A percentile compares a stretch with the other conserved stretches of the same genome.
These are phyloP conservation scores for Planoprotostelium fungivorum DNA, from an alignment of 78 protist species.

Conservation along the genomic window DNA sequence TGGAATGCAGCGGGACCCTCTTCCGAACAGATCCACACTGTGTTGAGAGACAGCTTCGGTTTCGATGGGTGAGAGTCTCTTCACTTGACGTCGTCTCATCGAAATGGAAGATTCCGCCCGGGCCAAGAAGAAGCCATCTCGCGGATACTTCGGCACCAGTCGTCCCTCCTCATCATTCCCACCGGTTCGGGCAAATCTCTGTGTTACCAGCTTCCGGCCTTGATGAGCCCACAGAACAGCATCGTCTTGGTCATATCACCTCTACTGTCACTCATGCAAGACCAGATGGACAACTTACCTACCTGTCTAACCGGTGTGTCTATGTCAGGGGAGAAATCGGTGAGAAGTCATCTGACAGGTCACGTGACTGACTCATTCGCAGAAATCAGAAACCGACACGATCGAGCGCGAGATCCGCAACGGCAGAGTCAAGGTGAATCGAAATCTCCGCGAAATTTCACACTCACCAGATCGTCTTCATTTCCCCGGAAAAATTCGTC, in stretches of 20 bases:
- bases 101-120: not conserved
- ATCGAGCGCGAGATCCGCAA: not conserved
- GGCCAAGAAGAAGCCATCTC: not conserved
- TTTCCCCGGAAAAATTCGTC: constrained; percentile 59
- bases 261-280: constrained; percentile 96
- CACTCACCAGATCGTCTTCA: constrained; percentile 13
- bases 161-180: not conserved
- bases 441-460: not conserved
- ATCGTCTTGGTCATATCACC: constrained; percentile 95
- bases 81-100: not conserved
- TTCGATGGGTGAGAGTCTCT: not conserved
- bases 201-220: constrained; percentile 81
- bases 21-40: not conserved
- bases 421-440: not conserved
- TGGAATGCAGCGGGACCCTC: not conserved
- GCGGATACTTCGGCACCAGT: not conserved
- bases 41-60: not conserved
- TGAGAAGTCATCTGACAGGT: not conserved
- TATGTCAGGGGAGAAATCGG: not conserved
- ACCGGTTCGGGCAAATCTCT: constrained; percentile 99
- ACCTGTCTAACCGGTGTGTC: not conserved
- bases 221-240: constrained; percentile 15
- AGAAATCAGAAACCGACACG: not conserved
- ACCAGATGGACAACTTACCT: constrained; percentile 77
- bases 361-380: not conserved